Evolutionary conservation across 31 red algal genomes (phyloP), one percentile per base, ranked within the genome.

Genomic region (Pterothamnion heteromorphum): DNA sequence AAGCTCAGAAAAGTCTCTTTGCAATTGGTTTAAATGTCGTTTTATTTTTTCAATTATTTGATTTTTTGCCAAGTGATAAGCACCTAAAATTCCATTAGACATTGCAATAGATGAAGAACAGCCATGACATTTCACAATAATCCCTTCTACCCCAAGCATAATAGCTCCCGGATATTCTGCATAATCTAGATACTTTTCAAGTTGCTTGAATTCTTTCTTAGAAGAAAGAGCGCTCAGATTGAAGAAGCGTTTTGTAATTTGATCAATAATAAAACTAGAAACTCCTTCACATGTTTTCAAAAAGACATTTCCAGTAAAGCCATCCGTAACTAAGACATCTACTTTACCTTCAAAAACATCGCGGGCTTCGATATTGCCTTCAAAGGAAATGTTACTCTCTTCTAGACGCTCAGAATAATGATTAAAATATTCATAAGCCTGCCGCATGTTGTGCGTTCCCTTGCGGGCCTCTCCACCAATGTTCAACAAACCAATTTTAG

Each of bases 231-330:
- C 28, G 28, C 34, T 35, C 82, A 36, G 35, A 35, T 41, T 24
- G 22, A 26, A 28, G 82, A 35, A 86, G 36, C 23, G 82, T 28
- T 26, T 86, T 86, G 34, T 41, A 38, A 35, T 41, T 86, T 86
- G 30, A 86, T 36, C 82, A 28, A 86, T 41, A 35, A 35, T 41
- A 35, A 86, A 28, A 86, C 35, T 86, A 35, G 82, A 28, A 86
- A 35, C 35, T 35, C 28, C 26, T 41, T 86, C 82, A 35, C 82
- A 86, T 35, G 34, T 86, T 35, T 86, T 86, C 23, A 86, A 35
- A 86, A 86, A 26, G 35, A 86, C 35, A 41, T 86, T 86, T 38
- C 82, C 82, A 35, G 82, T 86, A 41, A 86, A 86, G 27, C 82
- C 82, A 41, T 86, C 82, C 22, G 34, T 38, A 86, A 86, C 28